A percentile compares a stretch with the other conserved stretches of the same genome.
Evolutionary conservation across 2,329 filamentous ascomycete species (phyloP).

Genomic region (Plenodomus lindquistii): DNA sequence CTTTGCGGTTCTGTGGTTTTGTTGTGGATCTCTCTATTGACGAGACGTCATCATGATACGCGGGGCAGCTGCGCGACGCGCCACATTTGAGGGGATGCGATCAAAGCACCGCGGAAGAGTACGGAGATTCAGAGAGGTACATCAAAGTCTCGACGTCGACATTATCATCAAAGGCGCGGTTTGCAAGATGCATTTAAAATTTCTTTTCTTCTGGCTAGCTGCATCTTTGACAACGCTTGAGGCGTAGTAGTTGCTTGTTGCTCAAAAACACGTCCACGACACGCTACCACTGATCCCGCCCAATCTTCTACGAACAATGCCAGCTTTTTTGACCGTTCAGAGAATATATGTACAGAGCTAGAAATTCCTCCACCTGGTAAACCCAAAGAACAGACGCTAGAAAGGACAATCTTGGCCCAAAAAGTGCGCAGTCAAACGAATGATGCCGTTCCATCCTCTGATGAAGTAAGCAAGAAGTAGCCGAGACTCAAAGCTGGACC

Average conservation of each 20-base stretch:
- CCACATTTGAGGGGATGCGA: constrained; percentile 11
- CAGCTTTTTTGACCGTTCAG: constrained; percentile 10
- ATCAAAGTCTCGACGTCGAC: too few species aligned
- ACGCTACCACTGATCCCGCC: neutral
- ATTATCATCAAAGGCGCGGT: neutral
- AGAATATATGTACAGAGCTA: constrained; percentile 17
- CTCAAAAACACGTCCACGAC: neutral
- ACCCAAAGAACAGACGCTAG: neutral
- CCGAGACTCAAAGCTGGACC: neutral
- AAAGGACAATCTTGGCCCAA: neutral
- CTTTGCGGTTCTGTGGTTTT: constrained; percentile 11
- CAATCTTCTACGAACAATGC: constrained; percentile 1
- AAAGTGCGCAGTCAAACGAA: neutral
- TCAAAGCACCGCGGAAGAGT: neutral
- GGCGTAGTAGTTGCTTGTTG: neutral
- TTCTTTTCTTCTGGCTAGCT: neutral
- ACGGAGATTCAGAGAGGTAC: too few species aligned
- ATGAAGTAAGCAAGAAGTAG: neutral
- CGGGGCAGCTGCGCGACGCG: constrained; percentile 22
- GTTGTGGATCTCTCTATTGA: constrained; percentile 11
- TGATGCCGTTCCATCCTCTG: neutral
- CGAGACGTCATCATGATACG: constrained; percentile 26
- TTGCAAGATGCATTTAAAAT: neutral
- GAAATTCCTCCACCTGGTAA: neutral
- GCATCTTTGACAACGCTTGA: neutral